These are phyloP conservation scores for Monilinia aucupariae DNA, from an alignment of 2,329 filamentous ascomycete genomes.

Conservation along the genomic window DNA sequence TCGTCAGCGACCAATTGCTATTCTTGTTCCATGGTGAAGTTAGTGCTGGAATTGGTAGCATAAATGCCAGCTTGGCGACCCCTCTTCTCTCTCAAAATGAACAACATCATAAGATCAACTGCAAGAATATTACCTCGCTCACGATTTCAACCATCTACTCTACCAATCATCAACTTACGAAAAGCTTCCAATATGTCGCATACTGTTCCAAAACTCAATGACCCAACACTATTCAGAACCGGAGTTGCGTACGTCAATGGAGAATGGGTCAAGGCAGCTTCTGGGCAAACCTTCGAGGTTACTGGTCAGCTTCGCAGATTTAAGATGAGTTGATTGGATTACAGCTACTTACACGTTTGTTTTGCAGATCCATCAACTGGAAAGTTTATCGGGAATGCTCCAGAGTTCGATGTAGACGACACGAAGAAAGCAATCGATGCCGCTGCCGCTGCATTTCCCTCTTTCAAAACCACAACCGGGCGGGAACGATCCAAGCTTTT, in stretches of 20 bases:
- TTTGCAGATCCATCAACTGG: constrained; percentile 77
- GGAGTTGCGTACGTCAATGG: constrained; percentile 82
- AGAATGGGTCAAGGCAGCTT: constrained; percentile 80
- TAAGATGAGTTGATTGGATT: neutral
- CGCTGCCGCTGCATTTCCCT: constrained; percentile 69
- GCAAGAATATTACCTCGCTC: constrained; percentile 25
- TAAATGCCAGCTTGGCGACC: constrained; percentile 2
- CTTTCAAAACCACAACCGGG: constrained; percentile 65
- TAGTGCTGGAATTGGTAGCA: constrained; percentile 6
- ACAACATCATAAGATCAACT: constrained; percentile 25
- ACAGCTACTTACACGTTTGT: constrained; percentile 49
- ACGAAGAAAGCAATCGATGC: constrained; percentile 76
- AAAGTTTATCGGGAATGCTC: constrained; percentile 72
- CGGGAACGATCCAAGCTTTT: constrained; percentile 70
- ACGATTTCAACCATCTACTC: constrained; percentile 27
- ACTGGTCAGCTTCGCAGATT: constrained; percentile 45
- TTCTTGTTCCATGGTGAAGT: constrained; percentile 8
- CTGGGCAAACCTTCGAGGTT: constrained; percentile 88
- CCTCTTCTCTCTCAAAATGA: constrained; percentile 23
- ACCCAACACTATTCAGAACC: constrained; percentile 77
- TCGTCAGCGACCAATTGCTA: constrained; percentile 10
- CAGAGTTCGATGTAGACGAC: constrained; percentile 77
- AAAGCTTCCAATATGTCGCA: constrained; percentile 31
- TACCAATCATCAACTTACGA: constrained; percentile 25
- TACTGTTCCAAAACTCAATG: constrained; percentile 56